Evolutionary conservation across 306 rosid genomes (phyloP).

Genomic region (Lotus japonicus): DNA sequence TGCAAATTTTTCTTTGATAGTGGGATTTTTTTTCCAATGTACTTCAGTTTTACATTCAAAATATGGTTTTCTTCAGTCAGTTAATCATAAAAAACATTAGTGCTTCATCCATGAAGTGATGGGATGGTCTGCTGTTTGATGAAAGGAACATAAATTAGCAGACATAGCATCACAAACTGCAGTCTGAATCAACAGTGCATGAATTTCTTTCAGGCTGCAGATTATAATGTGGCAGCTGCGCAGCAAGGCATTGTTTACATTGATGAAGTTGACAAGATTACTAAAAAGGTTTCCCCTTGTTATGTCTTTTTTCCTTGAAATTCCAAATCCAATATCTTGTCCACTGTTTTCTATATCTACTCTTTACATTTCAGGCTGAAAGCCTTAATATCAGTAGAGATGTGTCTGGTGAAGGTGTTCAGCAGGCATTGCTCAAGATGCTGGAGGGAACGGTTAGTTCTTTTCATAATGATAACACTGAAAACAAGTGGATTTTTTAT

Average conservation of each 20-base stretch:
- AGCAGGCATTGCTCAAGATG: conserved; percentile 94
- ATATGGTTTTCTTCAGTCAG: not conserved
- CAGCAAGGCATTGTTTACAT: conserved; percentile 98
- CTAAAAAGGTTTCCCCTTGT: conserved; percentile 65
- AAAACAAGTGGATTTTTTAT: not conserved
- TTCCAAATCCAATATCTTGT: not conserved
- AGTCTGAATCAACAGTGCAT: conserved; percentile 3
- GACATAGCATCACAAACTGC: not conserved
- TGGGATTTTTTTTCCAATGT: not conserved
- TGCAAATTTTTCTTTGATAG: not conserved
- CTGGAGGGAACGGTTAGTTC: conserved; percentile 95
- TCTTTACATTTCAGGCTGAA: conserved; percentile 69
- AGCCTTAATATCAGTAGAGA: conserved; percentile 96
- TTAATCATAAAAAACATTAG: not conserved
- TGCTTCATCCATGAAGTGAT: not conserved
- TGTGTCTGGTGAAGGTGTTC: conserved; percentile 99
- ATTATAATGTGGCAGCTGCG: conserved; percentile 91
- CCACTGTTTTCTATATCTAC: conserved; percentile 1
- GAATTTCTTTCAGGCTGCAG: conserved; percentile 62
- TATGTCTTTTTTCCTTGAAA: not conserved
- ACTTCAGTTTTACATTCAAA: not conserved
- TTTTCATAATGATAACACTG: not conserved
- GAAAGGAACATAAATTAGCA: not conserved
- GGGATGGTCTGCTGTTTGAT: not conserved
- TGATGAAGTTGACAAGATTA: conserved; percentile 97